phyloP scores from a whole-genome alignment of 441 rosid genomes.

The Eutrema salsugineum region DNA sequence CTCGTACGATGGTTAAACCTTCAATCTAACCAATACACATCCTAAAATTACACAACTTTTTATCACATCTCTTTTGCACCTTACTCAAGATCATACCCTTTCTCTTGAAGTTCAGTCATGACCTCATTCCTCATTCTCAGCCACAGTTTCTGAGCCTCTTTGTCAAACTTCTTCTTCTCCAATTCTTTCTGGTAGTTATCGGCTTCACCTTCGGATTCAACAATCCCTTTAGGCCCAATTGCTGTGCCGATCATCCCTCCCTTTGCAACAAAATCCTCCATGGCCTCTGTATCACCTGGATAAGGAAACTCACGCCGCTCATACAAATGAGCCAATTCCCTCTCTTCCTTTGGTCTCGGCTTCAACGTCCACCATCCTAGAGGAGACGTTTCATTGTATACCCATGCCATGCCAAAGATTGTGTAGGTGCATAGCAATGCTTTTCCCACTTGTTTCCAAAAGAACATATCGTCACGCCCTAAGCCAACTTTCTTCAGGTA shows the following conservation, averaged over 20 bases:
- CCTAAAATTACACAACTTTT: constrained; percentile 8
- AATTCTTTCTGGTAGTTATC: constrained; percentile 53
- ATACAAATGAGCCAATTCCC: constrained; percentile 65
- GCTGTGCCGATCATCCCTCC: constrained; percentile 80
- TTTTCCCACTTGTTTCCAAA: constrained; percentile 82
- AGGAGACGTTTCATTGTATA: constrained; percentile 73
- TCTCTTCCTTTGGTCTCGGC: constrained; percentile 85
- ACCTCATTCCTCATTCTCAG: constrained; percentile 86
- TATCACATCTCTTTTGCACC: not conserved
- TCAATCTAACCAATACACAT: constrained; percentile 4
- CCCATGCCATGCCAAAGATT: constrained; percentile 60
- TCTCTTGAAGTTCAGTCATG: constrained; percentile 68
- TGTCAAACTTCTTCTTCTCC: constrained; percentile 67
- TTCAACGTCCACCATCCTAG: constrained; percentile 92
- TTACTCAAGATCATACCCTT: constrained; percentile 67
- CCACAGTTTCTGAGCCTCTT: constrained; percentile 71
- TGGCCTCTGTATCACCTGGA: constrained; percentile 81
- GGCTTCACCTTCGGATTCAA: constrained; percentile 51
- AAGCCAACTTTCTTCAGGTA: constrained; percentile 64
- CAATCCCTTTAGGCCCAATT: constrained; percentile 64
- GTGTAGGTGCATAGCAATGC: constrained; percentile 66
- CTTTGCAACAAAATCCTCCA: constrained; percentile 78
- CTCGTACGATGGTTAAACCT: not conserved
- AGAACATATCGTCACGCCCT: constrained; percentile 66
- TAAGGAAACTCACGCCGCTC: constrained; percentile 71